A percentile compares a stretch with the other conserved stretches of the same genome.
phyloP scores from a whole-genome alignment of 176 grass and related monocot genomes.

The Zoysia pacifica region DNA sequence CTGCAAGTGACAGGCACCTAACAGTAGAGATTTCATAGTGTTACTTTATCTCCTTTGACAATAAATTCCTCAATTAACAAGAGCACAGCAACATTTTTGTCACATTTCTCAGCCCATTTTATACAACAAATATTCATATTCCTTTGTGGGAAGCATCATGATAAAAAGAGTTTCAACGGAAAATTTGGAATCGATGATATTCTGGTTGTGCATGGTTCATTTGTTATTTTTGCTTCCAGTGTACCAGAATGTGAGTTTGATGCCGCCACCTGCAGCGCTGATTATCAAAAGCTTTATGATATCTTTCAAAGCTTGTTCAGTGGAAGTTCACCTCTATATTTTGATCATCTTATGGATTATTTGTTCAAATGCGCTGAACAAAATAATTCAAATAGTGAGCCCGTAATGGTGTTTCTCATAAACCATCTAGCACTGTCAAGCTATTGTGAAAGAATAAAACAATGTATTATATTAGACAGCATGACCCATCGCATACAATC shows the following conservation, averaged over 20 bases:
- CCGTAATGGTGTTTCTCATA: not conserved
- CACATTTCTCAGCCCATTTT: not conserved
- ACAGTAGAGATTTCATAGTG: not conserved
- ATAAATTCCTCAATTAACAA: accelerated
- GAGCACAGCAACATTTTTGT: not conserved
- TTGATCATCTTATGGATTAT: not conserved
- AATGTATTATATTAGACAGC: not conserved
- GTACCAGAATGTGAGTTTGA: accelerated
- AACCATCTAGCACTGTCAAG: not conserved
- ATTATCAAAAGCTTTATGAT: not conserved
- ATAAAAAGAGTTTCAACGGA: not conserved
- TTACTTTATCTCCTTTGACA: not conserved
- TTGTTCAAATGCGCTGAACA: not conserved
- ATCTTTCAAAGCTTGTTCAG: not conserved
- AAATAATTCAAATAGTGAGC: not conserved
- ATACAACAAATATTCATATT: not conserved
- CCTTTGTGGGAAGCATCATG: not conserved
- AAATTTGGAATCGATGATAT: not conserved
- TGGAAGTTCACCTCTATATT: not conserved
- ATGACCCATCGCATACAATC: not conserved
- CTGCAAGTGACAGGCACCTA: no score
- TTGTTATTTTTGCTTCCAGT: not conserved
- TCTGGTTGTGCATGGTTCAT: not conserved
- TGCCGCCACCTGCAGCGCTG: not conserved
- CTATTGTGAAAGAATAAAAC: not conserved